Base-by-base conservation (phyloP, 169 alveolate species). In the Theileria sp. region DNA sequence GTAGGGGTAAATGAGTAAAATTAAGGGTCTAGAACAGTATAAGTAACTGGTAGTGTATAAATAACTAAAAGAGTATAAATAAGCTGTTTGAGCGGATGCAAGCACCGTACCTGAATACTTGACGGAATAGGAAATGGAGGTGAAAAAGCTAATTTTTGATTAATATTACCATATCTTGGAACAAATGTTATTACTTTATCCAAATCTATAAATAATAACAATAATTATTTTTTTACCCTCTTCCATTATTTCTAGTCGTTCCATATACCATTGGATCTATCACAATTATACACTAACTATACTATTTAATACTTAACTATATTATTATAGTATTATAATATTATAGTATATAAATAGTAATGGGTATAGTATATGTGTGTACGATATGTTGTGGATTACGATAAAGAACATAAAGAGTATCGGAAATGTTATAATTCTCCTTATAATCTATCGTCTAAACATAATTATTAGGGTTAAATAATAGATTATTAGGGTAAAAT, bases 181-280 rank as follows among this genome's bases (percentile, higher is more conserved):
- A 86, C 89, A 81, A 91, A 91, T 34, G 86, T 91, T n/a, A 91
- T 87, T 23, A 38, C 34, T 79, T 78, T 91, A 15, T 62, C 81
- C 88, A 81, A 60, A 10, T 84, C 93, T 38, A 50, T 26, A 12
- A 65, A 19, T 65, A 30, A 28, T 65, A n/a, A 72, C 25, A 26
- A 49, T 17, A 7, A 25, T n/a, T n/a, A 34, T 54, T 64, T 3
- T 60, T 8, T 38, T 32, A 38, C 89, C 89, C 32, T 50, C 58
- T 5, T 88, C 85, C 50, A 60, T 73, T 21, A 88, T 4, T 19
- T 73, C 76, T 32, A 88, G 75, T 50, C 61, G 69, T 17, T 54
- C 86, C 64, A 77, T 80, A 75, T 86, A 88, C 64, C 71, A 87
- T 25, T 69, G 26, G 28, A 88, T 83, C 87, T 80, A 79, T 32